A percentile compares a stretch with the other conserved stretches of the same genome.
These are phyloP conservation scores for Alternaria gansuensis DNA, from an alignment of 2,329 filamentous ascomycete genomes.

Conservation along the genomic window DNA sequence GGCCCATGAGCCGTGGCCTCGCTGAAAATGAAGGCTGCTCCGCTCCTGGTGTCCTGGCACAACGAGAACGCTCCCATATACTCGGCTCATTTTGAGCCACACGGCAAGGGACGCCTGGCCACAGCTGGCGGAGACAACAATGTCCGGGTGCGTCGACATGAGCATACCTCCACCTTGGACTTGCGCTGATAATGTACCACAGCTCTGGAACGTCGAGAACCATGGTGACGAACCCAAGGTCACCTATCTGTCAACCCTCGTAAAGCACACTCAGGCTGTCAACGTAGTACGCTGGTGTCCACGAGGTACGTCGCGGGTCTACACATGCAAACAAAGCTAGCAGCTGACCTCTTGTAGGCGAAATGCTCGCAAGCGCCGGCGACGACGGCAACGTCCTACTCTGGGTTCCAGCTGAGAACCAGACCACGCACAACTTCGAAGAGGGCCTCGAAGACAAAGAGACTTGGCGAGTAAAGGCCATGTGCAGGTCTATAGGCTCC, in stretches of 20 bases:
- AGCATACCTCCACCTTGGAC: slow-evolving; percentile 1
- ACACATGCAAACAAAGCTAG: slow-evolving; percentile 15
- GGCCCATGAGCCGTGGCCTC: slow-evolving; percentile 35
- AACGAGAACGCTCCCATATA: slow-evolving; percentile 97
- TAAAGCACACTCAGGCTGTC: slow-evolving; percentile 95
- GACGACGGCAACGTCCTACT: slow-evolving; percentile 97
- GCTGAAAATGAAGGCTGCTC: slow-evolving; percentile 85
- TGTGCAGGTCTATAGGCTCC: slow-evolving; percentile 93
- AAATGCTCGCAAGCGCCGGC: slow-evolving; percentile 91
- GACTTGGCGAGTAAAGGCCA: slow-evolving; percentile 95
- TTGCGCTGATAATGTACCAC: slow-evolving; percentile 50
- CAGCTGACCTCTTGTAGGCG: slow-evolving; percentile 66
- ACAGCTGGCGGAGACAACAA: slow-evolving; percentile 97
- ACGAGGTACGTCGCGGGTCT: slow-evolving; percentile 69
- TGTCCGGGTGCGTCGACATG: slow-evolving; percentile 74
- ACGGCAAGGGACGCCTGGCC: slow-evolving; percentile 88
- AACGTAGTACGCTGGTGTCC: slow-evolving; percentile 98
- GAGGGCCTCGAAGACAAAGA: slow-evolving; percentile 93
- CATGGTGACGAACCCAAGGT: slow-evolving; percentile 88
- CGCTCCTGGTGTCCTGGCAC: slow-evolving; percentile 98
- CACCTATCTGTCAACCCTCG: slow-evolving; percentile 88
- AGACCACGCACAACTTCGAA: slow-evolving; percentile 76
- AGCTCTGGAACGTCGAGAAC: slow-evolving; percentile 91
- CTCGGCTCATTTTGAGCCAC: slow-evolving; percentile 93
- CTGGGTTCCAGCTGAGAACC: slow-evolving; percentile 88